Evolutionary conservation across 2,329 filamentous ascomycete genomes (phyloP), one percentile per base, ranked within the genome.

Genomic region (Teratosphaeria zuluensis): DNA sequence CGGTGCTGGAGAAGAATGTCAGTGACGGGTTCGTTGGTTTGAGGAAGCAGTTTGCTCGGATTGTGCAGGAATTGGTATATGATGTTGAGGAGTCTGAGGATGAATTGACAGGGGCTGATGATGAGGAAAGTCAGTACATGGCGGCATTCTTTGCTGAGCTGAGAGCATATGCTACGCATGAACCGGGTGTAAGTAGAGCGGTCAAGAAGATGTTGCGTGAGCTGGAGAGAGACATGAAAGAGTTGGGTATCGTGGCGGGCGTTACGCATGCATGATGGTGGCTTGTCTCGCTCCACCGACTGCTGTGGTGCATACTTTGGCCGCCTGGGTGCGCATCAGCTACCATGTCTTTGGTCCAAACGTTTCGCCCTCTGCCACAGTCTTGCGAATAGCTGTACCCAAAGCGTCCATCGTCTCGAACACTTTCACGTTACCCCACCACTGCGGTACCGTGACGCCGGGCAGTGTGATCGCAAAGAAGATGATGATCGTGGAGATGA

Each of bases 361-460:
- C 59, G 76, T 81, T 28, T 80, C 78, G 0, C 87, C 87, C 14
- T 84, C 80, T 0, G 78, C 75, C 4, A 94, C 80, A 0, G 73
- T 79, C 58, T 64, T 65, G 12, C 62, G 54, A 14, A 65, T 59
- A 3, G 66, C 66, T n/a, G 64, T 68, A 7, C 62, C 63, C 51
- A 64, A 51, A 8, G 59, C 54, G 35, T 68, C 64, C 62, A 65
- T 64, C 4, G 64, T 68, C 56, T 65, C 65, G 28, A 64, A 67
- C 4, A 65, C 62, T 16, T 14, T 42, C 35, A 42, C 35, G 12
- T 60, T 60, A 24, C 58, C 58, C 58, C 58, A 59, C 55, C 62
- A 66, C 51, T 66, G 62, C 11, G 61, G 63, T 56, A 66, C 64
- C 16, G 59, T 57, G 56, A 63, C 78, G 4, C 73, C 74, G 0